These are phyloP conservation scores for Mycosphaerelloides madeirae DNA, from an alignment of 2,329 filamentous ascomycete species.

Conservation along the genomic window DNA sequence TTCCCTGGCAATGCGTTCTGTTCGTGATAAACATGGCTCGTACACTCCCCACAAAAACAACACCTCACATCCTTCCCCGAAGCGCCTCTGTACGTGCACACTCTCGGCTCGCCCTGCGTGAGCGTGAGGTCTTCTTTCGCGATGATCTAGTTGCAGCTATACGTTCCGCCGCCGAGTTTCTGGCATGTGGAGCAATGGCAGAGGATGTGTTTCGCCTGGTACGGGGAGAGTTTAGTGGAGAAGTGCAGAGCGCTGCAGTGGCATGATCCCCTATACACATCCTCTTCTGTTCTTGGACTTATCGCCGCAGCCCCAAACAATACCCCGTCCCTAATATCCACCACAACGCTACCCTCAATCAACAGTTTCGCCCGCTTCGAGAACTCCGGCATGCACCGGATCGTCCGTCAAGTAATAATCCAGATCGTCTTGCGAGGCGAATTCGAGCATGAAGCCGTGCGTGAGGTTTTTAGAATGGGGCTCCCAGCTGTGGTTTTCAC, in stretches of 20 bases:
- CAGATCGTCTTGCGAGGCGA: slow-evolving; percentile 32
- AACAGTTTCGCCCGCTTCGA: slow-evolving; percentile 26
- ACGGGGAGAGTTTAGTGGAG: slow-evolving; percentile 20
- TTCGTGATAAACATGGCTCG: slow-evolving; percentile 39
- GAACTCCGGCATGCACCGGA: slow-evolving; percentile 31
- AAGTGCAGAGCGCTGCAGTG: slow-evolving; percentile 32
- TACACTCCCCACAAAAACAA: slow-evolving; percentile 37
- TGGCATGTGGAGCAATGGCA: slow-evolving; percentile 37
- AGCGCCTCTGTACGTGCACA: slow-evolving; percentile 33
- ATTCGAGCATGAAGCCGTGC: slow-evolving; percentile 34
- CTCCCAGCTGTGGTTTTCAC: slow-evolving; percentile 34
- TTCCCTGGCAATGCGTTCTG: slow-evolving; percentile 39
- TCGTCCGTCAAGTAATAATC: slow-evolving; percentile 33
- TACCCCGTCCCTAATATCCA: slow-evolving; percentile 33
- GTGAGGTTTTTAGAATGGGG: slow-evolving; percentile 32
- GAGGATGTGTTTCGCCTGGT: slow-evolving; percentile 31
- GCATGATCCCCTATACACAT: slow-evolving; percentile 28
- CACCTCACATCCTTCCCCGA: slow-evolving; percentile 36
- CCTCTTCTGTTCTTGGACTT: slow-evolving; percentile 11
- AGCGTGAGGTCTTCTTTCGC: slow-evolving; percentile 27
- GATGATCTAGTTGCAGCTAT: slow-evolving; percentile 36
- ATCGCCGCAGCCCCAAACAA: slow-evolving; percentile 28
- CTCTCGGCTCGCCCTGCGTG: slow-evolving; percentile 24
- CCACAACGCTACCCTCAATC: slow-evolving; percentile 31
- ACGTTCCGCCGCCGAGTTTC: slow-evolving; percentile 33